Percentiles rank a stretch among this genome's conserved stretches.
Evolutionary conservation across 164 flowering plant species (phyloP).

Genomic region (Malania oleifera): DNA sequence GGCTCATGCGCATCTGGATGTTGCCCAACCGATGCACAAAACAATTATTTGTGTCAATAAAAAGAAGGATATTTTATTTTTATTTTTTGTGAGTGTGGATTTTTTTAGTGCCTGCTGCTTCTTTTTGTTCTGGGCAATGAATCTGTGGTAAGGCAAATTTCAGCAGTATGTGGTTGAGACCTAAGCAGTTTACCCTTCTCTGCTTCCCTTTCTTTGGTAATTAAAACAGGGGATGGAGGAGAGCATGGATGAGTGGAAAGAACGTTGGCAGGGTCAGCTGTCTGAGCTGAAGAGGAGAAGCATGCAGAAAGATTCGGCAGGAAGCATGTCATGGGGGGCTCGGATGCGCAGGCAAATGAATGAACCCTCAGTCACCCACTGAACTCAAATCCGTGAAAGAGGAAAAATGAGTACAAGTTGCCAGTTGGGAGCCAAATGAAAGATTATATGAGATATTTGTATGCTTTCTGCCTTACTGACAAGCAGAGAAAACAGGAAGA

Average conservation of each 20-base stretch:
- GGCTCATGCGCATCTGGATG: no score
- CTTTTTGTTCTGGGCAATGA: background rate
- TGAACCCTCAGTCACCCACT: conserved; percentile 25
- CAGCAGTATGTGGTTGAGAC: no score
- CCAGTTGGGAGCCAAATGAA: no score
- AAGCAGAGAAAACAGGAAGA: no score
- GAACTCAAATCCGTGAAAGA: no score
- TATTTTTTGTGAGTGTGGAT: background rate
- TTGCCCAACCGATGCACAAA: no score
- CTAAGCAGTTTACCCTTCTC: background rate
- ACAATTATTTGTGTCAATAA: no score
- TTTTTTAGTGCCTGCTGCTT: background rate
- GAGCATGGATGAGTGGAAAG: conserved; percentile 52
- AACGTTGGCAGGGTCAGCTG: conserved; percentile 66
- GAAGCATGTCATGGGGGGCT: conserved; percentile 83
- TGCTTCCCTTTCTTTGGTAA: background rate
- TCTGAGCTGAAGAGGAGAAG: conserved; percentile 74
- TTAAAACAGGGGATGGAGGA: conserved; percentile 43
- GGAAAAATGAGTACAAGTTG: no score
- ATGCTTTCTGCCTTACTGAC: no score
- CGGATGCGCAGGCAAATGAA: conserved; percentile 64
- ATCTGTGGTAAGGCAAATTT: no score
- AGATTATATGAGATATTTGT: no score
- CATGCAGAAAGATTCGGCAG: conserved; percentile 35
- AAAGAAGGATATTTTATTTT: no score